phyloP scores from a whole-genome alignment of 441 rosid genomes.

The Corymbia calophylla region DNA sequence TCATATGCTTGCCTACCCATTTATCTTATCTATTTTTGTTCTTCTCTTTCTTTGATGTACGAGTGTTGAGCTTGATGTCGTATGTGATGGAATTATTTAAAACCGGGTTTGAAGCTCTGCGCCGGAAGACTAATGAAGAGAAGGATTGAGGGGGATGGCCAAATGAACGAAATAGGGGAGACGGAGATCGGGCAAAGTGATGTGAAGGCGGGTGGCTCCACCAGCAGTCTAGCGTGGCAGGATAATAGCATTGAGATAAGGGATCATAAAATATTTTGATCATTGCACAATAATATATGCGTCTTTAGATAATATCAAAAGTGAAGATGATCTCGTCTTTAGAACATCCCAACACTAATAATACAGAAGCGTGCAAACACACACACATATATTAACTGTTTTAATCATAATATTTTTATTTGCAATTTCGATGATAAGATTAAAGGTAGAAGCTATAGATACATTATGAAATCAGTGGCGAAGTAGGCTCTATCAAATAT shows the following conservation, averaged over 20 bases:
- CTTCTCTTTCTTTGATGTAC: neutral
- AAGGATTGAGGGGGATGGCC: neutral
- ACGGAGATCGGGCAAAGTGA: neutral
- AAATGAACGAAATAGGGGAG: neutral
- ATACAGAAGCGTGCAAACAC: too few species aligned
- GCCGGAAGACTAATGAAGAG: neutral
- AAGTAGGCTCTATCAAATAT: too few species aligned
- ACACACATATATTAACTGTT: neutral
- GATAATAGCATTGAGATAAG: too few species aligned
- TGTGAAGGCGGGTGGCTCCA: neutral
- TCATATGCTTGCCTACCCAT: rapidly evolving
- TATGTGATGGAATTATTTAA: rapidly evolving
- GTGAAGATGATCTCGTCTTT: rapidly evolving
- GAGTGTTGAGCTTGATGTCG: neutral
- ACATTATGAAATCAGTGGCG: neutral
- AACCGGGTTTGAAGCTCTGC: neutral
- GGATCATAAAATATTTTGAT: neutral
- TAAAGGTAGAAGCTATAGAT: neutral
- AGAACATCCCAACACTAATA: too few species aligned
- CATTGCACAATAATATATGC: neutral
- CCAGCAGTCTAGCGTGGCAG: too few species aligned
- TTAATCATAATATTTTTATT: neutral
- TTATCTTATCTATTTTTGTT: rapidly evolving
- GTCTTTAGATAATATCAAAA: too few species aligned
- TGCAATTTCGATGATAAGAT: neutral